These are phyloP conservation scores for Cantharellus cinnabarinus DNA, from an alignment of 768 basidiomycete genomes.

Conservation along the genomic window DNA sequence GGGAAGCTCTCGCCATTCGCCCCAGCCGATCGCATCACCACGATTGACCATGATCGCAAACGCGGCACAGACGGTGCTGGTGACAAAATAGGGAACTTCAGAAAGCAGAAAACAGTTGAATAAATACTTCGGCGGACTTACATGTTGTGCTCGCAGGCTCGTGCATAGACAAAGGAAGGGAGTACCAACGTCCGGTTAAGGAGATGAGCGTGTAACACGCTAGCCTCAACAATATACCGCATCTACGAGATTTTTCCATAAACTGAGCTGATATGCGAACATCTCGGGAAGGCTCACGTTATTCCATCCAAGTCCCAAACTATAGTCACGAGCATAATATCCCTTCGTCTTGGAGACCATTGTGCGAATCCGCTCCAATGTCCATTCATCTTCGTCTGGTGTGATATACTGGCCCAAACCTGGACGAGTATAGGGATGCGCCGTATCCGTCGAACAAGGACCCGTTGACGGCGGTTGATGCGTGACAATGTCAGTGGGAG, in stretches of 20 bases:
- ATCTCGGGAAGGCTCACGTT: conserved; percentile 18
- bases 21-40: conserved; percentile 21
- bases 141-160: conserved; percentile 25
- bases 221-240: conserved; percentile 29
- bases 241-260: conserved; percentile 14
- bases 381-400: conserved; percentile 11
- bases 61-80: conserved; percentile 19
- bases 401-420: neutral
- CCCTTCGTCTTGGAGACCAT: conserved; percentile 22
- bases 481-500: neutral
- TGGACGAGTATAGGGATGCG: neutral
- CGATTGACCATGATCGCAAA: conserved; percentile 26
- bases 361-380: conserved; percentile 16
- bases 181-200: conserved; percentile 26
- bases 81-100: neutral
- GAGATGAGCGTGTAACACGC: conserved; percentile 23
- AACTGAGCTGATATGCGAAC: neutral
- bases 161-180: conserved; percentile 27
- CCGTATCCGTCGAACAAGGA: neutral
- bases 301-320: conserved; percentile 28
- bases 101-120: neutral
- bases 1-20: conserved; percentile 24
- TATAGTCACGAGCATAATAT: conserved; percentile 26
- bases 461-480: neutral
- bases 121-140: conserved; percentile 8